These are phyloP conservation scores for Saksenaea vasiformis DNA, from an alignment of 371 early-diverging fungal genomes.

Conservation along the genomic window DNA sequence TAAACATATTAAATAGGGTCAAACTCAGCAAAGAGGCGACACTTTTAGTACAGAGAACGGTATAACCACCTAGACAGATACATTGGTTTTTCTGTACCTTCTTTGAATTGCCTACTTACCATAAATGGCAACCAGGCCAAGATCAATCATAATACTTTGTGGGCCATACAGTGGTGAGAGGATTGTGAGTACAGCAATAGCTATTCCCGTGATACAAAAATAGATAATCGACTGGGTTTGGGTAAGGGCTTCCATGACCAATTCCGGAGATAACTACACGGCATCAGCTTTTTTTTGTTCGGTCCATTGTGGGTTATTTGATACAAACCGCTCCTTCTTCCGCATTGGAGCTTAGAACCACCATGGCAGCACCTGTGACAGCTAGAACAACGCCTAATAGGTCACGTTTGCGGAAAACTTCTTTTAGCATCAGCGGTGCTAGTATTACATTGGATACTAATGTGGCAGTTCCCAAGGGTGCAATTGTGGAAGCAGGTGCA, in stretches of 20 bases:
- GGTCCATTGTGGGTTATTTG: neutral
- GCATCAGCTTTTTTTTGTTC: neutral
- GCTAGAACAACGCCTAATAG: constrained; percentile 69
- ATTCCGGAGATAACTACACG: constrained; percentile 61
- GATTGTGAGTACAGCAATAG: constrained; percentile 42
- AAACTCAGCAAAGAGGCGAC: constrained; percentile 70
- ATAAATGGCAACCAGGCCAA: constrained; percentile 72
- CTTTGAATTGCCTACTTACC: constrained; percentile 42
- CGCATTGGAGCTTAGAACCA: constrained; percentile 67
- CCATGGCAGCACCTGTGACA: constrained; percentile 69
- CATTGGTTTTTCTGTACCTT: neutral
- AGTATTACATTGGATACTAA: constrained; percentile 72
- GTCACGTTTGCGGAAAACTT: constrained; percentile 66
- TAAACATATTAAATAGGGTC: constrained; percentile 65
- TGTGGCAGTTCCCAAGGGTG: constrained; percentile 80
- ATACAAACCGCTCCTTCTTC: constrained; percentile 58
- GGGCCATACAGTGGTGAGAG: constrained; percentile 60
- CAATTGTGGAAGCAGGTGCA: constrained; percentile 80
- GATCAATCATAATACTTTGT: constrained; percentile 67
- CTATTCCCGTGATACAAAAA: constrained; percentile 47
- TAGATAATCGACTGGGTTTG: constrained; percentile 65
- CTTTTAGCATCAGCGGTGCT: constrained; percentile 73
- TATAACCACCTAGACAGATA: constrained; percentile 67
- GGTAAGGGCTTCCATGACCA: constrained; percentile 59
- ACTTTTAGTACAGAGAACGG: constrained; percentile 77